These are phyloP conservation scores for Cladosporium cucumerinum DNA, from an alignment of 2,329 filamentous ascomycete genomes.

Conservation along the genomic window DNA sequence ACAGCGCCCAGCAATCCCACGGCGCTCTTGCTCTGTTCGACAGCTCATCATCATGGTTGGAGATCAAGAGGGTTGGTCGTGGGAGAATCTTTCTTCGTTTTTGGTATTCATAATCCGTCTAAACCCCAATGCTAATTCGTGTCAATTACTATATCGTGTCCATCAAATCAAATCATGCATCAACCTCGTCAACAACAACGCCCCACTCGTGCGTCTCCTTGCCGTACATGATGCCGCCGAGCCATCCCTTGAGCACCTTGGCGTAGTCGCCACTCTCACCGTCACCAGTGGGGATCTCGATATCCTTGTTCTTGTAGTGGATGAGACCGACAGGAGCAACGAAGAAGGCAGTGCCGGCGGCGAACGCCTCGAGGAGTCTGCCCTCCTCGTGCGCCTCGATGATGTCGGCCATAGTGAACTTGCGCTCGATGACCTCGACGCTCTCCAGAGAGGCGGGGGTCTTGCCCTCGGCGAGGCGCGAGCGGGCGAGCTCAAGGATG, in stretches of 20 bases:
- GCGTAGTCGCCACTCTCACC: conserved; percentile 44
- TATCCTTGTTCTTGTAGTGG: conserved; percentile 44
- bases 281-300: conserved; percentile 41
- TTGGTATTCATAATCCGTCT: not conserved
- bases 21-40: too few species aligned
- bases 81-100: not conserved
- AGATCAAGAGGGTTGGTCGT: not conserved
- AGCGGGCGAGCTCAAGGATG: conserved; percentile 67
- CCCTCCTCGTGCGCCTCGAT: conserved; percentile 69
- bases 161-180: conserved; percentile 1
- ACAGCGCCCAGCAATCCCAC: too few species aligned
- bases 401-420: conserved; percentile 78
- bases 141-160: not conserved
- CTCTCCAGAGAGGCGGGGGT: conserved; percentile 34
- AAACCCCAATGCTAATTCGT: not conserved
- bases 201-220: conserved; percentile 48
- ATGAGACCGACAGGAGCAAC: conserved; percentile 46
- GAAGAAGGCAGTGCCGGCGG: conserved; percentile 72
- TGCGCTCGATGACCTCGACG: conserved; percentile 72
- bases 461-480: conserved; percentile 51
- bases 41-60: not conserved
- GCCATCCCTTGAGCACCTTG: conserved; percentile 43
- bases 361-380: conserved; percentile 78
- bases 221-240: conserved; percentile 51
- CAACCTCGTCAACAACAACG: conserved; percentile 17